A percentile compares a stretch with the other conserved stretches of the same genome.
Evolutionary conservation across 306 rosid species (phyloP).

Genomic region (Lathyrus tuberosus): DNA sequence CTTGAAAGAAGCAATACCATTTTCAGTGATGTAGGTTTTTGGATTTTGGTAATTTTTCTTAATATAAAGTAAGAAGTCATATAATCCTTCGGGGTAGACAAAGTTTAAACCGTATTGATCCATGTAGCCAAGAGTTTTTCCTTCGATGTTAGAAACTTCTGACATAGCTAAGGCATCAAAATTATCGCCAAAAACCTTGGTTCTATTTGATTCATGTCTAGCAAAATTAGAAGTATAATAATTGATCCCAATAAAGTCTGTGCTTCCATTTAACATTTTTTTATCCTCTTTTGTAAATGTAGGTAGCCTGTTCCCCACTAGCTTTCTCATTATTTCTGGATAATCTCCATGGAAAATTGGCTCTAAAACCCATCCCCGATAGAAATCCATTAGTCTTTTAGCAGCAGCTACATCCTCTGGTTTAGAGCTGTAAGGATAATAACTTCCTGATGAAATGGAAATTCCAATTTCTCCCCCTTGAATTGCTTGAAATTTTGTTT

Average conservation of each 20-base stretch:
- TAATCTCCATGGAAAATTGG: slow-evolving; percentile 45
- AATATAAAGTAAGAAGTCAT: slow-evolving; percentile 23
- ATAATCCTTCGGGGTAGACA: slow-evolving; percentile 43
- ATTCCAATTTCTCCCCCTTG: slow-evolving; percentile 58
- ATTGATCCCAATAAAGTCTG: slow-evolving; percentile 44
- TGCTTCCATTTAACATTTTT: slow-evolving; percentile 34
- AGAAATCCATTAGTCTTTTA: slow-evolving; percentile 41
- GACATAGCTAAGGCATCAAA: slow-evolving; percentile 10
- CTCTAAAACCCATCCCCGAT: slow-evolving; percentile 47
- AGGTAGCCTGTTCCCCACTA: slow-evolving; percentile 45
- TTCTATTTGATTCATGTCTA: slow-evolving; percentile 13
- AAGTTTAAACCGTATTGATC: background rate
- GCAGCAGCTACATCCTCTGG: slow-evolving; percentile 45
- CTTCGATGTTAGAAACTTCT: slow-evolving; percentile 26
- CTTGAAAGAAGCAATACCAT: slow-evolving; percentile 8
- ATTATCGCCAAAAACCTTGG: background rate
- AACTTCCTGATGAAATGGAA: slow-evolving; percentile 28
- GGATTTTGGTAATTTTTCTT: slow-evolving; percentile 39
- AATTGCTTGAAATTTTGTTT: slow-evolving; percentile 39
- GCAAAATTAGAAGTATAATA: slow-evolving; percentile 45
- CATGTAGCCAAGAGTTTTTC: slow-evolving; percentile 40
- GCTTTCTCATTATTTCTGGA: slow-evolving; percentile 40
- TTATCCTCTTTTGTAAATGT: slow-evolving; percentile 34
- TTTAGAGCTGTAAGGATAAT: slow-evolving; percentile 37
- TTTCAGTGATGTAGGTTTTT: slow-evolving; percentile 45